phyloP scores from a whole-genome alignment of 2,329 filamentous ascomycete genomes.

The Nemania abortiva region DNA sequence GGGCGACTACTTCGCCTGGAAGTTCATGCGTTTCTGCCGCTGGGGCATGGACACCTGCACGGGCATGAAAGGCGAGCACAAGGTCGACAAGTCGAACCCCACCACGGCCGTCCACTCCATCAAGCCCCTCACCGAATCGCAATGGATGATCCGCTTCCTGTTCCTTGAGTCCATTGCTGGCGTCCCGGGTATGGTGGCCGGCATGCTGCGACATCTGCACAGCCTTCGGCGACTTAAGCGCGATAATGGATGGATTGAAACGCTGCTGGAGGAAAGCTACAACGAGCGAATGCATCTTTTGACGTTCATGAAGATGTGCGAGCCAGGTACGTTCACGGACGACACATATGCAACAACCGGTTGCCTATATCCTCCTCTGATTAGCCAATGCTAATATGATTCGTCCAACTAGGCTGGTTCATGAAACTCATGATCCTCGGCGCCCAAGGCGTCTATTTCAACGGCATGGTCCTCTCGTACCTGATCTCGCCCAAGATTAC shows the following conservation, averaged over 20 bases:
- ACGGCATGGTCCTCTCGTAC: slow-evolving; percentile 89
- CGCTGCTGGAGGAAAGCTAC: slow-evolving; percentile 87
- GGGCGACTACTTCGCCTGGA: slow-evolving; percentile 83
- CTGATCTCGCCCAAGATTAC: slow-evolving; percentile 87
- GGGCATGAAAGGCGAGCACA: slow-evolving; percentile 78
- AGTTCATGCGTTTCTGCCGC: slow-evolving; percentile 79
- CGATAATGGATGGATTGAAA: slow-evolving; percentile 98
- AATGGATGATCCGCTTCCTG: slow-evolving; percentile 91
- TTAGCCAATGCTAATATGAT: slow-evolving; percentile 9
- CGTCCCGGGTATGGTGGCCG: slow-evolving; percentile 96
- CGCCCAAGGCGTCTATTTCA: slow-evolving; percentile 97
- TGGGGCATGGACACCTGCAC: slow-evolving; percentile 86
- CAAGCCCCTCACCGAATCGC: slow-evolving; percentile 79
- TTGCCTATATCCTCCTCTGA: not conserved
- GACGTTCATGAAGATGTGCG: slow-evolving; percentile 91
- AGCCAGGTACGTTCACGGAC: slow-evolving; percentile 66
- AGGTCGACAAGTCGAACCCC: slow-evolving; percentile 69
- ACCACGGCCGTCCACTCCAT: slow-evolving; percentile 66
- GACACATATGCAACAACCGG: not conserved
- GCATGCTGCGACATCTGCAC: slow-evolving; percentile 90
- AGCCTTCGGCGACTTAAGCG: slow-evolving; percentile 87
- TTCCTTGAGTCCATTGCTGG: slow-evolving; percentile 96
- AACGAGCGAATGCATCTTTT: slow-evolving; percentile 95
- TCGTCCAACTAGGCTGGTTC: slow-evolving; percentile 73
- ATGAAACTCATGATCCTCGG: slow-evolving; percentile 93